phyloP scores from a whole-genome alignment of 2,329 filamentous ascomycete species.

The Neopestalotiopsis rosae region DNA sequence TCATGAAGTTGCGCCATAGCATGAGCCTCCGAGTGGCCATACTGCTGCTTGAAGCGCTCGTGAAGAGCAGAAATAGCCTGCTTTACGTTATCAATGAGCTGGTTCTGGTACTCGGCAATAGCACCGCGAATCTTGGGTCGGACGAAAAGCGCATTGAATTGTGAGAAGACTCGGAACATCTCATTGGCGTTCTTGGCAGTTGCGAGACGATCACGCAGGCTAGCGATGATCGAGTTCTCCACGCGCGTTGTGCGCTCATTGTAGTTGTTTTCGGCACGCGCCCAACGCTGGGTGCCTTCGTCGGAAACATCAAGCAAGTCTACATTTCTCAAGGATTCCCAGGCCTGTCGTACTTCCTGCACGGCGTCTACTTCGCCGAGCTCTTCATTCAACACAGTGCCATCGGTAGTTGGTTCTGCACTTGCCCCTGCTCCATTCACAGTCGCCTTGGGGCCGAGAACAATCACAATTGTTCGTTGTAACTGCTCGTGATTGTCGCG shows the following conservation, averaged over 20 bases:
- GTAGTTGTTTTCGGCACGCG: slow-evolving; percentile 92
- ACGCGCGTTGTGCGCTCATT: slow-evolving; percentile 97
- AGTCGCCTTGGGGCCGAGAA: slow-evolving; percentile 79
- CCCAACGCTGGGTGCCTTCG: slow-evolving; percentile 90
- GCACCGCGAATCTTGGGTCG: slow-evolving; percentile 98
- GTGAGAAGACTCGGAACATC: slow-evolving; percentile 99
- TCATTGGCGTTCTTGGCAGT: slow-evolving; percentile 98
- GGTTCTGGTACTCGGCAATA: slow-evolving; percentile 97
- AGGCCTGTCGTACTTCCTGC: slow-evolving; percentile 93
- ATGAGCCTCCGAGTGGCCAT: slow-evolving; percentile 96
- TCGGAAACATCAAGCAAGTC: slow-evolving; percentile 91
- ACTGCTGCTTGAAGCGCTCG: slow-evolving; percentile 98
- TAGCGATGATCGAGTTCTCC: slow-evolving; percentile 98
- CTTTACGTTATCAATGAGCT: slow-evolving; percentile 97
- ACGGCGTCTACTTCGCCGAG: slow-evolving; percentile 97
- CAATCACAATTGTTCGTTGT: slow-evolving; percentile 93
- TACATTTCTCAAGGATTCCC: slow-evolving; percentile 91
- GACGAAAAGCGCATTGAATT: slow-evolving; percentile 98
- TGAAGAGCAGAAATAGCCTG: slow-evolving; percentile 92
- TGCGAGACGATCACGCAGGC: slow-evolving; percentile 87
- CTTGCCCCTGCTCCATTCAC: slow-evolving; percentile 50
- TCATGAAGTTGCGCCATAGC: slow-evolving; percentile 98
- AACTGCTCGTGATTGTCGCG: slow-evolving; percentile 97
- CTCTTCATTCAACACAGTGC: slow-evolving; percentile 81
- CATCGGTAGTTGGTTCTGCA: slow-evolving; percentile 59